Conservation (phyloP, 257 asterid species). For the Rauvolfia tetraphylla region DNA sequence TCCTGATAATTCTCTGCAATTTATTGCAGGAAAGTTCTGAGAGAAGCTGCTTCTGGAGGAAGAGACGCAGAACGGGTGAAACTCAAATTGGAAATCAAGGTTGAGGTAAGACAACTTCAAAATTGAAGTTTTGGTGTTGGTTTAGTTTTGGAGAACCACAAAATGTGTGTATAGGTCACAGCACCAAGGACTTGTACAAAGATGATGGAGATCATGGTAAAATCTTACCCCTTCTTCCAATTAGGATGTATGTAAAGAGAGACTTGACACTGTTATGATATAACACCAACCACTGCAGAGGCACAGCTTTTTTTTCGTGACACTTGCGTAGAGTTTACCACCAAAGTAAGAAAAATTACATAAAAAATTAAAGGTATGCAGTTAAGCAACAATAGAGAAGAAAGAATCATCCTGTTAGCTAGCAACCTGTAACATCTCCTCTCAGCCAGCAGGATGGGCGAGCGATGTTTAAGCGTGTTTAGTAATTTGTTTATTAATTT, state of each 20-base stretch:
- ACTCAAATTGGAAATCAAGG: constrained; percentile 75
- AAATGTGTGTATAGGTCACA: neutral
- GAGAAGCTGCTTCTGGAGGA: constrained; percentile 93
- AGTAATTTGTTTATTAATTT: too few relatives aligned
- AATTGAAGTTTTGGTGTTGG: neutral
- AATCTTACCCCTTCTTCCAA: neutral
- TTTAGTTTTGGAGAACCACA: neutral
- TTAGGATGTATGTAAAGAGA: neutral
- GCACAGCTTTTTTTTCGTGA: too few relatives aligned
- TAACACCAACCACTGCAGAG: too few relatives aligned
- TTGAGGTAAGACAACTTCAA: constrained; percentile 47
- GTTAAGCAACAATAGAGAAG: too few relatives aligned
- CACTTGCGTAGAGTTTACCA: too few relatives aligned
- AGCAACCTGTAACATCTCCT: too few relatives aligned
- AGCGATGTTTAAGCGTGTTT: too few relatives aligned
- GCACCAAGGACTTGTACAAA: neutral
- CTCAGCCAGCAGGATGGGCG: too few relatives aligned
- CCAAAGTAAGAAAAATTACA: too few relatives aligned
- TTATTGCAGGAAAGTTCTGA: constrained; percentile 68
- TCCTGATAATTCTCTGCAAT: constrained; percentile 2
- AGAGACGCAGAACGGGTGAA: constrained; percentile 89
- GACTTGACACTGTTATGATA: too few relatives aligned
- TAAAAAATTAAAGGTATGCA: too few relatives aligned
- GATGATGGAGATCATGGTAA: neutral
- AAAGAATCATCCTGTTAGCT: too few relatives aligned